Percentiles rank a stretch among this genome's conserved stretches.
Conservation (phyloP, 163 green algal species). For the Scenedesmus sp. region DNA sequence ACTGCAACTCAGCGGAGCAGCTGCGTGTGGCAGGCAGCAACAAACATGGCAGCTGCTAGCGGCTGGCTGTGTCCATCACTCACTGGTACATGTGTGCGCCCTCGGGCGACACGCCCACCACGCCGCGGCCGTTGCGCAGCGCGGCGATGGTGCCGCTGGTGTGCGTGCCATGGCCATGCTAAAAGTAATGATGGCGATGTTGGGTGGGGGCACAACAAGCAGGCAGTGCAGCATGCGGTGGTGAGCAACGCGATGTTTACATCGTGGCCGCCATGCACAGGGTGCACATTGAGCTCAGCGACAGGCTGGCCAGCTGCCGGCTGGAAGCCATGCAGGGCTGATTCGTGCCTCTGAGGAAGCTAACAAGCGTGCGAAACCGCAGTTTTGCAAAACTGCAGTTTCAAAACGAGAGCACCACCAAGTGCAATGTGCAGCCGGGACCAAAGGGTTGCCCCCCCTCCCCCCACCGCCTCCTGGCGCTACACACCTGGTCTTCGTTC, state of each 20-base stretch:
- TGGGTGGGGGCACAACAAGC: neutral
- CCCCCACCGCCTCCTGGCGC: too few species aligned
- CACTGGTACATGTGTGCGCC: constrained; percentile 16
- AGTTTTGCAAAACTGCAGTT: too few species aligned
- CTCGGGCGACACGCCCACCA: neutral
- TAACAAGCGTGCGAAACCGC: too few species aligned
- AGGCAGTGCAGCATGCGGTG: neutral
- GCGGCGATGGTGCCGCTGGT: constrained; percentile 19
- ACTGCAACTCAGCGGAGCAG: too few species aligned
- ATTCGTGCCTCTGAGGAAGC: too few species aligned
- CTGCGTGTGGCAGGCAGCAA: too few species aligned
- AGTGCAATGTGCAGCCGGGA: neutral
- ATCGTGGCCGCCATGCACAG: too few species aligned
- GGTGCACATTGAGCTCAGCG: too few species aligned
- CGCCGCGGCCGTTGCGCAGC: constrained; percentile 20
- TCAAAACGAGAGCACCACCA: neutral
- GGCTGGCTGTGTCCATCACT: neutral
- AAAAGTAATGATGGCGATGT: neutral
- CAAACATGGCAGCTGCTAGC: neutral
- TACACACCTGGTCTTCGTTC: neutral
- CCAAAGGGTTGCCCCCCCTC: too few species aligned
- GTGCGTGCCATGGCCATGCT: constrained; percentile 17
- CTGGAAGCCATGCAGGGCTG: too few species aligned
- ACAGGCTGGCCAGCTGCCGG: too few species aligned
- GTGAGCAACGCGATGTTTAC: too few species aligned